Evolutionary conservation across 1,284 basidiomycete species (phyloP).

Genomic region (Rhodotorula sp.): DNA sequence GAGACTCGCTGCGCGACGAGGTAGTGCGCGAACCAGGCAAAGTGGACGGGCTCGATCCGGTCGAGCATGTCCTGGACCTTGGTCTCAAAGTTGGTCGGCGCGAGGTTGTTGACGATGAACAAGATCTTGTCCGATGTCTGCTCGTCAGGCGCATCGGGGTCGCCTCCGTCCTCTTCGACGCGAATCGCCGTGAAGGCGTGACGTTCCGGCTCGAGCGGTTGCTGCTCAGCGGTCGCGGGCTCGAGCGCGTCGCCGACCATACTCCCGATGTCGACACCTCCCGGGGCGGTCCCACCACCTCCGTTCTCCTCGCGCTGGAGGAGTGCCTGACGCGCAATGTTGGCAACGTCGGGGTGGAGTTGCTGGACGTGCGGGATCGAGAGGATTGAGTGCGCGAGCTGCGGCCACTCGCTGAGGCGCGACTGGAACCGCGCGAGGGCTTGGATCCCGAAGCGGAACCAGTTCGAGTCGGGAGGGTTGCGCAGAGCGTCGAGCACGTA

Average conservation of each 20-base stretch:
- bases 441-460: conserved; percentile 94
- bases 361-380: conserved; percentile 85
- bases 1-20: conserved; percentile 93
- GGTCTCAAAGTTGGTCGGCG: conserved; percentile 85
- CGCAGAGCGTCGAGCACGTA: conserved; percentile 94
- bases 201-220: conserved; percentile 40
- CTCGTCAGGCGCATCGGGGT: conserved; percentile 70
- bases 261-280: conserved; percentile 15
- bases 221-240: not conserved
- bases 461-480: conserved; percentile 82
- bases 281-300: not conserved
- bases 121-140: conserved; percentile 89
- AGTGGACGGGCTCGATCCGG: conserved; percentile 74
- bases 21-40: conserved; percentile 97
- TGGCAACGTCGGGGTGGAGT: conserved; percentile 78
- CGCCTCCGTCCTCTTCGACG: conserved; percentile 49
- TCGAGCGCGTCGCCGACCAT: conserved; percentile 5
- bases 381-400: conserved; percentile 84
- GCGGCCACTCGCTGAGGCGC: conserved; percentile 88
- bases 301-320: conserved; percentile 48
- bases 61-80: conserved; percentile 82
- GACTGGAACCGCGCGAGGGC: conserved; percentile 85
- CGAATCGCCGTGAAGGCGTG: conserved; percentile 71
- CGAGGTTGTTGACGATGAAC: conserved; percentile 98
- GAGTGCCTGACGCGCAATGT: conserved; percentile 70